Percentiles rank a stretch among this genome's conserved stretches.
Evolutionary conservation across 768 basidiomycete species (phyloP).

Genomic region (Tylopilus intermedius): DNA sequence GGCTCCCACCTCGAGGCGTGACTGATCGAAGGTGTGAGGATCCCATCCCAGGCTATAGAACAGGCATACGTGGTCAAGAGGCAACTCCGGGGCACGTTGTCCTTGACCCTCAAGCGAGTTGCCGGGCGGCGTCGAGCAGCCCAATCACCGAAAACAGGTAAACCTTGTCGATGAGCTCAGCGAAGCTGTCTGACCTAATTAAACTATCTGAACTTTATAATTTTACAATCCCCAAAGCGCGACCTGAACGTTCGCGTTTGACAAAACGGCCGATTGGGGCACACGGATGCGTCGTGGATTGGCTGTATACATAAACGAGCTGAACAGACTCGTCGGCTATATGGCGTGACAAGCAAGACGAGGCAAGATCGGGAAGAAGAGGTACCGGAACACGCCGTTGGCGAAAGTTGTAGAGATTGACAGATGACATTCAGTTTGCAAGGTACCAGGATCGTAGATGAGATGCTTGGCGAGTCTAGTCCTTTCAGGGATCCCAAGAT

Average conservation of each 20-base stretch:
- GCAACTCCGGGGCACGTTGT: constrained; percentile 22
- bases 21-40: constrained; percentile 31
- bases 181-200: constrained; percentile 25
- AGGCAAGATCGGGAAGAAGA: constrained; percentile 12
- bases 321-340: constrained; percentile 8
- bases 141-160: constrained; percentile 22
- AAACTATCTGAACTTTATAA: constrained; percentile 20
- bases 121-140: constrained; percentile 24
- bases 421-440: constrained; percentile 10
- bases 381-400: constrained; percentile 19
- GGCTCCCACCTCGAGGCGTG: constrained; percentile 33
- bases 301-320: constrained; percentile 3
- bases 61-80: constrained; percentile 1
- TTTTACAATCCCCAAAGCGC: constrained; percentile 5
- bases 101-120: constrained; percentile 17
- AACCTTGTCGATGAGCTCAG: constrained; percentile 30
- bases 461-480: constrained; percentile 24
- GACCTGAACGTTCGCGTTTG: constrained; percentile 5
- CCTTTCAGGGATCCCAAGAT: constrained; percentile 26
- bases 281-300: constrained; percentile 7
- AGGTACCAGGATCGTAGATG: constrained; percentile 24
- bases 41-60: constrained; percentile 20
- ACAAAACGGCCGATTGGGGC: constrained; percentile 8
- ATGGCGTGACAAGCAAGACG: constrained; percentile 10
- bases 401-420: constrained; percentile 1